Evolutionary conservation across 805 yeast species (phyloP), one percentile per base, ranked within the genome.

Genomic region (Millerozyma miso): DNA sequence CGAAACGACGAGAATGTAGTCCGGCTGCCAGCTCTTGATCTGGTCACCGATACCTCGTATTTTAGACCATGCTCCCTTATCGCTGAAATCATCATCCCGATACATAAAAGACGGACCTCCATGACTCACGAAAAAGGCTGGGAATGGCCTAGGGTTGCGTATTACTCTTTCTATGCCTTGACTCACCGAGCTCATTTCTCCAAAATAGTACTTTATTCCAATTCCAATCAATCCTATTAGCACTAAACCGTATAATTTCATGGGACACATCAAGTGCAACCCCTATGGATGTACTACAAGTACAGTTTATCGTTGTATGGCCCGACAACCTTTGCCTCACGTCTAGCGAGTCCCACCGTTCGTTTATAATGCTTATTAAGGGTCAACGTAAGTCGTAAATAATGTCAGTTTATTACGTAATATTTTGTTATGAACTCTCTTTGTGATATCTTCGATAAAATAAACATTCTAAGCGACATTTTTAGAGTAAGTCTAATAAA

Each of bases 61-160:
- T 4, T 64, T 65, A 18, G 69, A 65, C 68, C 76, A 83, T 0
- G 91, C 90, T 4, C 87, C 87, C 43, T 76, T 72, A 31, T 83
- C 77, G 15, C 79, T 79, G 38, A 67, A 62, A 17, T 62, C 67
- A 39, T 67, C 73, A n/a, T 69, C 62, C 31, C 53, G 52, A 52
- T 83, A 81, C 70, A 85, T 77, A 58, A 86, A 84, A 1, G 85
- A 80, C 5, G 95, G 95, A 0, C 90, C 93, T 5, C 95, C 95
- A 62, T 86, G 95, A n/a, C 88, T 80, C 35, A 85, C 56, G 59
- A 85, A 87, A 56, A 65, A 83, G 1, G 80, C 75, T 4, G 93
- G 91, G 15, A 60, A 61, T 13, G 72, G 72, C 6, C 45, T 41
- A 1, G 56, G 41, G 41, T 56, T 58, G 17, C 34, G 34, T 13